Base-by-base conservation (phyloP, 176 grass and related monocot genomes). In the Ensete glaucum region DNA sequence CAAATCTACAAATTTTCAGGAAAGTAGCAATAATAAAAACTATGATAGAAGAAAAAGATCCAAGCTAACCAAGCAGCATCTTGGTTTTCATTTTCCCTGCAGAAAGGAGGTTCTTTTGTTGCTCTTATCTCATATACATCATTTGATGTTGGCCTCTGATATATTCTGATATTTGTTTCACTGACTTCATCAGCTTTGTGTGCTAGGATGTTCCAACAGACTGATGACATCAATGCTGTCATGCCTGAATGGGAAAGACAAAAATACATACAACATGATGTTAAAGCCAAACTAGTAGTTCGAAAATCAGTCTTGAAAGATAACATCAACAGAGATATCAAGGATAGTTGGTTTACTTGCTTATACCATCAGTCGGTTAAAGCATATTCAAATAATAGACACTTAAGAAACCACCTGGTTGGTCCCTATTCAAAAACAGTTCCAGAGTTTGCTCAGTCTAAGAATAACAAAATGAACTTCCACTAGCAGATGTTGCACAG, bases 111-210 rank as follows among this genome's bases (percentile, higher is more conserved):
- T 50, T 87, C 84, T 84, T 89, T 98, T 62, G 50, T 90, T 77
- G 82, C 81, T 89, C 94, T 90, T 29, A 93, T 76, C 77, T 91
- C 90, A 82, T 88, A 97, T 80, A 78, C 29, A 68, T 93, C 94
- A 63, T 98, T 98, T 67, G 94, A 84, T 72, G 90, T 85, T 64
- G 94, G 94, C 53, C 90, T 89, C 81, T 98, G 94, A 83, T 93
- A 98, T 83, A 98, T 88, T 76, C 89, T 93, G 63, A 98, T 51
- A 73, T 84, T 88, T 81, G 76, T 80, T 73, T 98, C 94, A 67
- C 86, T 98, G 78, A 82, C 82, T 77, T 98, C 94, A 82, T 98
- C 87, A 66, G 81, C 83, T 21, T 77, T 93, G 72, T 98, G 89
- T 85, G 90, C 78, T 75, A 98, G 81, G 75, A 81, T 71, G 62